Base-by-base conservation (phyloP, 2,329 filamentous ascomycete genomes). In the Neofusicoccum kwambonambiense region DNA sequence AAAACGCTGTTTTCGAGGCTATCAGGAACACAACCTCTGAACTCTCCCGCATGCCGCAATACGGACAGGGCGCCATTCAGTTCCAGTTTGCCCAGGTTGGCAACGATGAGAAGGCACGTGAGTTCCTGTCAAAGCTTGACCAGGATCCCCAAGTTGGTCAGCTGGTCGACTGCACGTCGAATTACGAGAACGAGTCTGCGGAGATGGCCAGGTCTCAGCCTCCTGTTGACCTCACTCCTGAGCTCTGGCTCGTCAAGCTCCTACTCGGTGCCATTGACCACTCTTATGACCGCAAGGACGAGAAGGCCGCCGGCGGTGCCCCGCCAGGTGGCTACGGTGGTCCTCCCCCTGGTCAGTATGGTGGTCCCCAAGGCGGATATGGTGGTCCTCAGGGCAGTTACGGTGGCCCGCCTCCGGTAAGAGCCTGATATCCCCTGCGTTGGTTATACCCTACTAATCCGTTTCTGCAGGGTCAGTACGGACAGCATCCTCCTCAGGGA, bases 1-100 rank as follows among this genome's bases (percentile, higher is more conserved):
- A 82, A 65, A 82, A 82, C 57, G 79, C 84, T 15, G 82, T 89
- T 7, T 81, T 83, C 45, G 83, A 88, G 62, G 83, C 84, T 41
- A 86, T 90, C 68, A 80, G 80, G 56, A 81, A 82, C 69, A 83
- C 86, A 1, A 78, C 82, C 58, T 77, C 81, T 19, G 82, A 87
- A 66, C 76, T 87, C 31, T 77, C 81, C 58, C 69, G 71, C 49
- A 71, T 68, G 64, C 73, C 72, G 12, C 81, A 79, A 58, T 86
- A 84, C 70, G 86, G 86, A 37, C 79, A 80, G 34, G 84, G 84
- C 56, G 86, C 85, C n/a, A 75, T 89, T 66, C 83, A 85, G 0
- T 89, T 89, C 78, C 86, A 90, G 71, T 89, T 90, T 71, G 87
- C 87, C 0, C 88, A 90, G 70, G 88, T 90, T 56, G 88, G 88